Evolutionary conservation across 306 rosid species (phyloP).

Genomic region (Casuarina cunninghamiana): DNA sequence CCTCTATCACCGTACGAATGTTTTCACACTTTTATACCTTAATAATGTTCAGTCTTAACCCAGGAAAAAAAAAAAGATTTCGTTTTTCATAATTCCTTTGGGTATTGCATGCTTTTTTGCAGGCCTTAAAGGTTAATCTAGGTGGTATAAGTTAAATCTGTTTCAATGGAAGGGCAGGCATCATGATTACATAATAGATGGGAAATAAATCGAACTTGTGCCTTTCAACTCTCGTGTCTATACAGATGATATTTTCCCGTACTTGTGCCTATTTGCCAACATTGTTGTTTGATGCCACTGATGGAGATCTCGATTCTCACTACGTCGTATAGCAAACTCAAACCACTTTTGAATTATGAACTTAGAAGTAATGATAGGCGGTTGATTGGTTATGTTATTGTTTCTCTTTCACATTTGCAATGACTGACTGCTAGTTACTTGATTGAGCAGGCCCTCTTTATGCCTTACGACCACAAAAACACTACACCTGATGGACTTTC

Average conservation of each 20-base stretch:
- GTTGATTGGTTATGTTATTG: background rate
- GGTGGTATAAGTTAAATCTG: too few species aligned
- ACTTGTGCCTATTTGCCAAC: background rate
- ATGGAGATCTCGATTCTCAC: background rate
- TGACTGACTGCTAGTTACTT: conserved; percentile 7
- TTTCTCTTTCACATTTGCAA: background rate
- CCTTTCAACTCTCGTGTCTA: background rate
- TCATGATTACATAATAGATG: background rate
- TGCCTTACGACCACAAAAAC: conserved; percentile 99
- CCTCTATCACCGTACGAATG: conserved; percentile 6
- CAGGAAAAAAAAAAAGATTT: background rate
- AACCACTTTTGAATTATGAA: background rate
- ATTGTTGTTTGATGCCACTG: background rate
- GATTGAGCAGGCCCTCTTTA: conserved; percentile 78
- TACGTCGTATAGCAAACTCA: background rate
- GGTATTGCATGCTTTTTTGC: background rate
- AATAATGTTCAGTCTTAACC: background rate
- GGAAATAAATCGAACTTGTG: background rate
- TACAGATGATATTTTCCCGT: background rate
- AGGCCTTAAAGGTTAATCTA: too few species aligned
- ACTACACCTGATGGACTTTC: conserved; percentile 72
- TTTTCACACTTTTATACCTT: background rate
- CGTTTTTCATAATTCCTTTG: background rate
- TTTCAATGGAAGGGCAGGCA: background rate
- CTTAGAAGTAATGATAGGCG: background rate